Evolutionary conservation across 352 stramenopile species (phyloP), one percentile per base, ranked within the genome.

Genomic region (Pythium monospermum): DNA sequence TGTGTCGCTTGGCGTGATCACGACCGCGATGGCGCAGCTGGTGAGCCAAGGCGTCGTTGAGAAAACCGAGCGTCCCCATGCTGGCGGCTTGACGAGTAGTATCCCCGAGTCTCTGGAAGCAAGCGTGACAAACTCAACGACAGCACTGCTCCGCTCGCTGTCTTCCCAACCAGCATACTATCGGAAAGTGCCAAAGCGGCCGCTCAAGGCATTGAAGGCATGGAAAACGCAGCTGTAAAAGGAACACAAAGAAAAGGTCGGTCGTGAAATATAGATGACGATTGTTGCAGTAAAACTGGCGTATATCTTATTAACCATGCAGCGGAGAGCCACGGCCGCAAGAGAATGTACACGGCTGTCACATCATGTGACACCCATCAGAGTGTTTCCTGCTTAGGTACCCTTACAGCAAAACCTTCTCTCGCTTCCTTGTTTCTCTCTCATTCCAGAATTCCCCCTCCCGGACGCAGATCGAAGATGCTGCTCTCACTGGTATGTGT

Each of bases 131-230:
- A 40, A 40, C 1, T 44, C 31, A 67, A 79, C 52, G 3, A 35
- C 55, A 5, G 25, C 38, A 11, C n/a, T 65, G 7, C 19, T 69
- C 43, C 23, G 27, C 13, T 59, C 61, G 19, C 66, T 74, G 15
- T 71, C 11, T 12, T 69, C 36, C 44, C 68, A 36, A 48, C 61
- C 16, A 46, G 51, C 52, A 19, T 63, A 73, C 25, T 91, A 87
- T 35, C 79, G 79, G 0, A 88, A 85, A 53, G 71, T 91, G 19
- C 79, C 79, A 0, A 80, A 63, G 37, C 63, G 79, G 21, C 79
- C 79, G 6, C 45, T 91, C 15, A 91, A 91, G 45, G 76, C 79
- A 18, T 73, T 76, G 13, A 90, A 90, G 53, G 76, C 64, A 40
- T 90, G 79, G 79, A 81, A 81, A 40, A 71, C 76, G 8, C 8